Conservation (phyloP, 441 rosid species). For the Arabidopsis lyrata region DNA sequence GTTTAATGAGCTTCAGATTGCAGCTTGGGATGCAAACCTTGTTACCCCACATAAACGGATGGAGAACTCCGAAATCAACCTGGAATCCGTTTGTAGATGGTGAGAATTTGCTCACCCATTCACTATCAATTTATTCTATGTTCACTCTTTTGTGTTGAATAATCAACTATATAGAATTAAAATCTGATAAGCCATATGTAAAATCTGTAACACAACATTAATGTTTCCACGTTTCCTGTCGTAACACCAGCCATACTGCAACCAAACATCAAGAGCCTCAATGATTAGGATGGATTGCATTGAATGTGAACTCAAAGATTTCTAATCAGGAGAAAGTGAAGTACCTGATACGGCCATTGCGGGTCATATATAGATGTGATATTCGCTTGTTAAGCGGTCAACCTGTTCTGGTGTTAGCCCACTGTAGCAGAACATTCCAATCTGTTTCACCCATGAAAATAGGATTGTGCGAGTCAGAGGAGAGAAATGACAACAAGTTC, state of each 20-base stretch:
- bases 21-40: constrained; percentile 99
- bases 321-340: background rate
- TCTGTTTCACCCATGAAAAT: no score
- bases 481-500: no score
- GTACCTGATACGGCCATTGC: constrained; percentile 97
- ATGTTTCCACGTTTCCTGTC: constrained; percentile 79
- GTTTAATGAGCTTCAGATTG: constrained; percentile 60
- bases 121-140: background rate
- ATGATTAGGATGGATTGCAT: background rate
- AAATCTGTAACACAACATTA: no score
- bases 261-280: constrained; percentile 15
- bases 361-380: no score
- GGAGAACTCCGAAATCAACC: constrained; percentile 77
- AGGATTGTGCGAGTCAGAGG: no score
- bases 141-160: constrained; percentile 21
- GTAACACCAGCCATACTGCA: constrained; percentile 98
- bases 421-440: no score
- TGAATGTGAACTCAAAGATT: background rate
- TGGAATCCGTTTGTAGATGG: constrained; percentile 82
- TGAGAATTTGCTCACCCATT: constrained; percentile 47
- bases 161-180: constrained; percentile 5
- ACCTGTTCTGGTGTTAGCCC: no score
- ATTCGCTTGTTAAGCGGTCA: no score
- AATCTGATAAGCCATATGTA: no score
- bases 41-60: constrained; percentile 95